A percentile compares a stretch with the other conserved stretches of the same genome.
Conservation (phyloP, 306 rosid genomes). For the Quercus berberidifolia region DNA sequence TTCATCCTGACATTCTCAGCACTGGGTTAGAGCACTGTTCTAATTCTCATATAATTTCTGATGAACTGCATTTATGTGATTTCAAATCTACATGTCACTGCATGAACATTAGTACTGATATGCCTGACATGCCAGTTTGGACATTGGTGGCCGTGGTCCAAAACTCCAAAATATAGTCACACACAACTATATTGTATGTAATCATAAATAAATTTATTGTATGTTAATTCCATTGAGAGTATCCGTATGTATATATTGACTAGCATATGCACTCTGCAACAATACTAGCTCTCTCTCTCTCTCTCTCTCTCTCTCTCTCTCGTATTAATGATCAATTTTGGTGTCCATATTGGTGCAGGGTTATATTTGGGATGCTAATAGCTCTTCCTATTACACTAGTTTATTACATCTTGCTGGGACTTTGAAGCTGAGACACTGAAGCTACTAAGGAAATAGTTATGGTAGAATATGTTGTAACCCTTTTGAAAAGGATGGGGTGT, state of each 20-base stretch:
- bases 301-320: too few species aligned
- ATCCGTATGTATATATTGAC: too few species aligned
- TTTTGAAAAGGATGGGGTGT: neutral
- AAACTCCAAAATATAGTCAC: too few species aligned
- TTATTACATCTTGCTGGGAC: slow-evolving; percentile 78
- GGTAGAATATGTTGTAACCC: slow-evolving; percentile 11
- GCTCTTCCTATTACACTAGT: slow-evolving; percentile 79
- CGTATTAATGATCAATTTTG: neutral
- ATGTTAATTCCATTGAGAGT: too few species aligned
- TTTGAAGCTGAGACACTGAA: slow-evolving; percentile 37
- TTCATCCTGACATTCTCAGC: slow-evolving; percentile 86
- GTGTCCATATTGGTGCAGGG: slow-evolving; percentile 40
- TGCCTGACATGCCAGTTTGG: neutral
- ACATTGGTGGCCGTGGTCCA: too few species aligned
- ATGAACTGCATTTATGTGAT: neutral
- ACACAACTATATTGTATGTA: too few species aligned
- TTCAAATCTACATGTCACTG: neutral
- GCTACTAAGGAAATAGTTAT: slow-evolving; percentile 12
- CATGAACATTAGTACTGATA: neutral
- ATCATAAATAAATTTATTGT: too few species aligned
- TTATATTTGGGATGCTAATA: slow-evolving; percentile 77
- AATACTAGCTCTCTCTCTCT: too few species aligned
- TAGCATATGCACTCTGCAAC: too few species aligned
- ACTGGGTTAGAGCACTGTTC: slow-evolving; percentile 58
- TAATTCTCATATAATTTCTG: neutral